Base-by-base conservation (phyloP, 2,329 filamentous ascomycete genomes). In the Claviceps sp. region DNA sequence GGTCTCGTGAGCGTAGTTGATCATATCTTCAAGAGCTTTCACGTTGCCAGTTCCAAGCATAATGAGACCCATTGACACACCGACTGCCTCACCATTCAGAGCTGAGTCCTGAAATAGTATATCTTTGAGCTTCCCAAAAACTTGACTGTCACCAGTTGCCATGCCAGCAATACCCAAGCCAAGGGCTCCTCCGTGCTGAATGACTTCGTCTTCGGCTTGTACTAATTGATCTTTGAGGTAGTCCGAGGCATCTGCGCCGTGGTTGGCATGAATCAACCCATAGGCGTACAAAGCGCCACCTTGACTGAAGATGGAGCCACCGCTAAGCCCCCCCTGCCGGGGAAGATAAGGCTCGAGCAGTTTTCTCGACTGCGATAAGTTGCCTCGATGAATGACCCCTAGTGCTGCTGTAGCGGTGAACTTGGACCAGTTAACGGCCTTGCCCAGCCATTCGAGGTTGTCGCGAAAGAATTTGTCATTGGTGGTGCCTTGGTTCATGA, bases 351-450 rank as follows among this genome's bases (percentile, higher is more conserved):
- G 93, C 63, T 95, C 89, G 14, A 98, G 77, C 2, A 98, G 78
- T 71, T 95, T 95, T 63, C 89, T 83, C 1, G 90, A 93, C 63
- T 98, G 91, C 24, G 85, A 86, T 54, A 98, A 76, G 67, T 98
- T 98, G 52, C 93, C 93, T 46, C 89, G 85, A 68, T 98, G 93
- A 56, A 98, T 96, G 50, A 97, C 93, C 67, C 93, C 93, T 5
- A 98, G 75, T 7, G 93, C 93, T 52, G 93, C 93, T 4, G 93
- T 98, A 14, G 93, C 93, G 0, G 93, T 96, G 67, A 98, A 98
- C 67, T 98, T 98, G 55, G 90, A 96, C 93, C 93, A 98, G 72
- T 98, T 98, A 47, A 97, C 89, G 26, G 93, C 93, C 74, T 97
- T 98, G 55, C 91, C 90, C 3, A 98, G 73, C 93, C 93, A 98